Percentiles rank a stretch among this genome's conserved stretches.
Conservation (phyloP, 306 rosid genomes). For the Biancaea sappan region DNA sequence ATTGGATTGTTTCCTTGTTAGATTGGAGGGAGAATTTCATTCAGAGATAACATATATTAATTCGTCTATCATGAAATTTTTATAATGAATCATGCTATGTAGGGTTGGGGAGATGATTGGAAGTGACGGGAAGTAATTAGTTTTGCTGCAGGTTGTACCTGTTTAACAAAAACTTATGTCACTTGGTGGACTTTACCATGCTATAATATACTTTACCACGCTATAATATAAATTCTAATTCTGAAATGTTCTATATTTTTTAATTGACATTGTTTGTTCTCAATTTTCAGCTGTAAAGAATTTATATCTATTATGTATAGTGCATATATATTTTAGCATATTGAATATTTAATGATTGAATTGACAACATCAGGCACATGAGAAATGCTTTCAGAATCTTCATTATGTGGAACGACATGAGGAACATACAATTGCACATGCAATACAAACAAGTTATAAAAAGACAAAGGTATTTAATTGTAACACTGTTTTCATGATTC, state of each 20-base stretch:
- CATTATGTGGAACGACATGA: slow-evolving; percentile 83
- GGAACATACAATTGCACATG: slow-evolving; percentile 98
- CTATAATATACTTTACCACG: slow-evolving; percentile 13
- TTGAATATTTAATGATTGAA: slow-evolving; percentile 27
- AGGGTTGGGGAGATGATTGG: neutral
- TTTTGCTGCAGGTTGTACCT: neutral
- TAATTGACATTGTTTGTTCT: slow-evolving; percentile 5
- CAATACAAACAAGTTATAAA: slow-evolving; percentile 74
- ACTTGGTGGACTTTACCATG: slow-evolving; percentile 8
- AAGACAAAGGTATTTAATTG: slow-evolving; percentile 67
- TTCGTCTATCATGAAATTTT: neutral
- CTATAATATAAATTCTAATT: slow-evolving; percentile 20
- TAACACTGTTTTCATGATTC: neutral
- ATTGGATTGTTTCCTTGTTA: slow-evolving; percentile 14
- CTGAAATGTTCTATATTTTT: slow-evolving; percentile 20
- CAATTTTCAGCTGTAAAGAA: neutral
- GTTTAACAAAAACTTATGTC: neutral
- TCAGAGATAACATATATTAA: neutral
- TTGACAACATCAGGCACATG: slow-evolving; percentile 72
- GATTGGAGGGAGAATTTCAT: neutral
- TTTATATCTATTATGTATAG: slow-evolving; percentile 1
- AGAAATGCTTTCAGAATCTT: slow-evolving; percentile 94
- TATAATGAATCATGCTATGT: neutral
- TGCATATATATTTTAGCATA: slow-evolving; percentile 22
- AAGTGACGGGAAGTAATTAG: neutral